Percentiles rank a stretch among this genome's conserved stretches.
phyloP scores from a whole-genome alignment of 108 stramenopile genomes.

The Nitzschia inconspicua region DNA sequence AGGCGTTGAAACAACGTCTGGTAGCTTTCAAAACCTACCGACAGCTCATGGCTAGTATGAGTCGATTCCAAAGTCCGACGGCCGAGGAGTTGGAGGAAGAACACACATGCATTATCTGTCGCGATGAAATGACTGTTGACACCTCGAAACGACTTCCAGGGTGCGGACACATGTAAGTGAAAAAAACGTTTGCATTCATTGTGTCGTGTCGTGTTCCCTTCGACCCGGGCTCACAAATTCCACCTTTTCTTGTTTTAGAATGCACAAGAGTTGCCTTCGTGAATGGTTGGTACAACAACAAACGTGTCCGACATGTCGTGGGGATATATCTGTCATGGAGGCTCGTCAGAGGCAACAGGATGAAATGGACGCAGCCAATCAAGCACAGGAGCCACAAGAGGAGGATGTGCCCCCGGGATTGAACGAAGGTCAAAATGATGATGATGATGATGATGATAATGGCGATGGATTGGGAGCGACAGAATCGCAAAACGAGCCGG shows the following conservation, averaged over 20 bases:
- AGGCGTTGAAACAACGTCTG: slow-evolving; percentile 66
- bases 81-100: slow-evolving; percentile 86
- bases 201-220: not conserved
- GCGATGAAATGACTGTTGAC: slow-evolving; percentile 90
- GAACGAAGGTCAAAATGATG: slow-evolving; percentile 11
- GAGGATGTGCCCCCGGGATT: slow-evolving; percentile 3
- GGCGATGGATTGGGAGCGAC: not conserved
- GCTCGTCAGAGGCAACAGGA: slow-evolving; percentile 31
- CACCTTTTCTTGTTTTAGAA: not conserved
- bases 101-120: slow-evolving; percentile 97
- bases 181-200: not conserved
- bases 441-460: not conserved
- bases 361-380: not conserved
- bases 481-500: slow-evolving; percentile 2
- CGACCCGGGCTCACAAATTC: not conserved
- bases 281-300: slow-evolving; percentile 98
- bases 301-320: slow-evolving; percentile 94
- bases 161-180: slow-evolving; percentile 84
- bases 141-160: slow-evolving; percentile 86
- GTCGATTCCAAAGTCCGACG: slow-evolving; percentile 83
- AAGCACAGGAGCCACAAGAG: slow-evolving; percentile 3
- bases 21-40: slow-evolving; percentile 85
- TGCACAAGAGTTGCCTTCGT: slow-evolving; percentile 78
- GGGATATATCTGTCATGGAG: slow-evolving; percentile 83
- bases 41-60: slow-evolving; percentile 88